Base-by-base conservation (phyloP, 441 rosid genomes). In the Gossypium gossypioides region DNA sequence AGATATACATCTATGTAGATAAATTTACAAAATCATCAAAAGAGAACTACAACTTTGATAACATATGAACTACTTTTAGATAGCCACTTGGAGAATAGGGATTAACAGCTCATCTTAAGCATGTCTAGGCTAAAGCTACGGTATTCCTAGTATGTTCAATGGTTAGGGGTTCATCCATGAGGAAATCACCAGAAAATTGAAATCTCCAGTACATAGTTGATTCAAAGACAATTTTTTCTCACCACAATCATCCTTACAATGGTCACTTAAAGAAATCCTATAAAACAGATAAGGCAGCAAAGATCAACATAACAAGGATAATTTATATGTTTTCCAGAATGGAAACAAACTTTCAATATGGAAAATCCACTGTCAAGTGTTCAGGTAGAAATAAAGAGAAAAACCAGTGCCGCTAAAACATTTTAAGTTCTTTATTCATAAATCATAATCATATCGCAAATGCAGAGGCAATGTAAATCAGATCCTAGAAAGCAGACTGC, bases 401-500 rank as follows among this genome's bases (percentile, higher is more conserved):
- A 51, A 32, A 32, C 2, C 51, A 54, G 29, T 13, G 12, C 27
- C 52, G 2, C 27, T 4, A 15, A 37, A 62, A 62, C 16, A 18
- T 10, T 9, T 63, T 37, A 63, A 12, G 16, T 19, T 63, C 16
- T 61, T 10, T 40, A 63, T 63, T 52, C 24, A 18, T 52, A 52
- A 52, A 52, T 52, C 25, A 52, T 52, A 18, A 16, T 40, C 9
- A 16, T 29, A 59, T 16, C 0, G 12, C n/a, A 34, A 60, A 62
- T 62, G 50, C 22, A 29, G 5, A 8, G 48, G 50, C 50, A 48
- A 27, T 19, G 19, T 15, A 32, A 54, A 56, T 37, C 55, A 70
- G 24, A 55, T 56, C 64, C 64, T 70, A 55, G 18, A 70, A 70
- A 37, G 63, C 59, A 56, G 55, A 56, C 50, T 12, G 16, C 9